Conservation (phyloP, 495 filamentous ascomycete species). For the Penicillium soppii region DNA sequence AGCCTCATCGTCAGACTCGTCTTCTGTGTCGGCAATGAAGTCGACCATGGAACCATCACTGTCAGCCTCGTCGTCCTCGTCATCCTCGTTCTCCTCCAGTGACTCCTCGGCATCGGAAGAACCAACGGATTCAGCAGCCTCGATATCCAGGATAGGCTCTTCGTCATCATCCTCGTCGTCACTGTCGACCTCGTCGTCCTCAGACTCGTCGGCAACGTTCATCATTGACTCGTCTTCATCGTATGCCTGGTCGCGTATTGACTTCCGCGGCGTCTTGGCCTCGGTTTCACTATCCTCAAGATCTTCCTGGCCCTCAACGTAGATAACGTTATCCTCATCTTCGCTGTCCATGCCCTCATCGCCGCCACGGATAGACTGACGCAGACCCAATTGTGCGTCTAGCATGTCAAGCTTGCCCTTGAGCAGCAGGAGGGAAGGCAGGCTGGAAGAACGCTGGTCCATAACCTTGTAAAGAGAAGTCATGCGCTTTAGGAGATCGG, state of each 20-base stretch:
- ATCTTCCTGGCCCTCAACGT: slow-evolving; percentile 76
- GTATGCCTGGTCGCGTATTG: slow-evolving; percentile 39
- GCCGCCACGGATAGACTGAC: slow-evolving; percentile 57
- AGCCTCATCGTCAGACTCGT: slow-evolving; percentile 37
- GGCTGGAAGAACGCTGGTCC: slow-evolving; percentile 75
- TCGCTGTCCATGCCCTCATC: slow-evolving; percentile 58
- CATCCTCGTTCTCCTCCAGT: slow-evolving; percentile 42
- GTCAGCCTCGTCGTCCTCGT: slow-evolving; percentile 43
- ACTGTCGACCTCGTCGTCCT: slow-evolving; percentile 40
- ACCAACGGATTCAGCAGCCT: slow-evolving; percentile 46
- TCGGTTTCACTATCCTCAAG: slow-evolving; percentile 45
- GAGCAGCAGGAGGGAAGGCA: slow-evolving; percentile 80
- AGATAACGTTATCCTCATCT: slow-evolving; percentile 76
- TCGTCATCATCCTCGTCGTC: slow-evolving; percentile 42
- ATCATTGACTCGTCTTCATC: slow-evolving; percentile 50
- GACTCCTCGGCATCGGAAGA: slow-evolving; percentile 51
- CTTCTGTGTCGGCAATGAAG: slow-evolving; percentile 48
- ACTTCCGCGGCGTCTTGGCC: slow-evolving; percentile 35
- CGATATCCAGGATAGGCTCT: slow-evolving; percentile 40
- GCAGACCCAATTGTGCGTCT: slow-evolving; percentile 77
- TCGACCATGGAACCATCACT: slow-evolving; percentile 44
- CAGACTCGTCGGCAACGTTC: slow-evolving; percentile 41
- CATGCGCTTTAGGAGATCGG: slow-evolving; percentile 73
- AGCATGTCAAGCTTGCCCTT: slow-evolving; percentile 94
- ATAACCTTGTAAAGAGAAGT: slow-evolving; percentile 77